These are phyloP conservation scores for Adansonia grandidieri DNA, from an alignment of 441 rosid genomes.

Conservation along the genomic window DNA sequence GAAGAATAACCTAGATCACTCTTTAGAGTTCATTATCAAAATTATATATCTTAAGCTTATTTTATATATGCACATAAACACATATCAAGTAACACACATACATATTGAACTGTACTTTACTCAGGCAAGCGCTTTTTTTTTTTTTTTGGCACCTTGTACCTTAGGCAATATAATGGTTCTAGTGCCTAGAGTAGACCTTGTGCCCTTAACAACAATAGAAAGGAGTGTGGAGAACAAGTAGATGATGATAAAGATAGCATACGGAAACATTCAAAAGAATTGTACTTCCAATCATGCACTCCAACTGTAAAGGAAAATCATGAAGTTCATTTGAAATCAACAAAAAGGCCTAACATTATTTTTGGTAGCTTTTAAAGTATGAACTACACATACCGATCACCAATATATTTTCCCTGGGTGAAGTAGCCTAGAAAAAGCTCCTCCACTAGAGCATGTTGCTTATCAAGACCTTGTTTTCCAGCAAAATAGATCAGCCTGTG, in stretches of 20 bases:
- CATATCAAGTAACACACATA: not conserved
- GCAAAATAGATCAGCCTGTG: constrained; percentile 80
- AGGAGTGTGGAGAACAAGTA: not conserved
- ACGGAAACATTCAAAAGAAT: not conserved
- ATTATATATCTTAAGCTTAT: no score
- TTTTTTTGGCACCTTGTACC: not conserved
- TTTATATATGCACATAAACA: not conserved
- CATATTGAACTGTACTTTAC: not conserved
- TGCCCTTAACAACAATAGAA: not conserved
- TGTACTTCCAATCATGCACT: not conserved
- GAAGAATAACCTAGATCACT: not conserved
- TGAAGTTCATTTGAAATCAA: not conserved
- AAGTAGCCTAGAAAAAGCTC: constrained; percentile 84
- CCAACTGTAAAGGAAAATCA: not conserved
- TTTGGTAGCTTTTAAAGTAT: not conserved
- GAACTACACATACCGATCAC: constrained; percentile 57
- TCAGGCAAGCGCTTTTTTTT: not conserved
- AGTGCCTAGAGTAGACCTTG: not conserved
- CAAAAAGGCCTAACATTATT: not conserved
- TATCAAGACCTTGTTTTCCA: constrained; percentile 59
- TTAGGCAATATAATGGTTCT: not conserved
- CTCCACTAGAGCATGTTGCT: constrained; percentile 77
- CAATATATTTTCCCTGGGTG: constrained; percentile 78
- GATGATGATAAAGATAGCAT: not conserved
- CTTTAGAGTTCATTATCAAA: not conserved